Evolutionary conservation across 2,329 filamentous ascomycete genomes (phyloP), one percentile per base, ranked within the genome.

Genomic region (Fusarium equiseti): DNA sequence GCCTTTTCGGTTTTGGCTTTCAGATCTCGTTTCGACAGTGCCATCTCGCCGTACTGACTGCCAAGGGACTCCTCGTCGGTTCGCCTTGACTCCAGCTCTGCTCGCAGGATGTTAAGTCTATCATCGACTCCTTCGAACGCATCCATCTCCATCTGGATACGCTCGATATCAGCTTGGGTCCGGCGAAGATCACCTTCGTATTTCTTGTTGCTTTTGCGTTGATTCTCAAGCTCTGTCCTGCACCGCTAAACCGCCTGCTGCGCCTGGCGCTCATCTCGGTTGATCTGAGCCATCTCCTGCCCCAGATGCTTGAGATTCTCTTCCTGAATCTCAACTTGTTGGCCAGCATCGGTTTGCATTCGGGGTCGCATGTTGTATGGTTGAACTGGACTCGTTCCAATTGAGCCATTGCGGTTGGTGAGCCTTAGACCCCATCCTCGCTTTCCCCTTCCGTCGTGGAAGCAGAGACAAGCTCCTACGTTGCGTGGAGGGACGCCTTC

Each of bases 261-360:
- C 15, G 86, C 81, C 18, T 81, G 79, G 27, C 83, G 81, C 57
- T 84, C 79, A 51, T 86, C 82, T 29, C 82, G 78, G 58, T 87
- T 84, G 8, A 91, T 79, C 3, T 85, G 83, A 5, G 81, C 79
- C 49, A 89, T 78, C 62, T 92, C 88, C 8, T 80, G 77, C 55
- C 86, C 84, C 5, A 92, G 83, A 40, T 89, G 85, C 27, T 84
- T 80, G 5, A 88, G 68, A 6, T 82, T 81, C 27, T 88, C 84
- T 61, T 81, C 81, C 46, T 86, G 83, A 16, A 86, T 79, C 9
- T 78, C 76, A 43, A 95, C 86, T 75, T 93, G 91, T 20, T 87
- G 87, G 60, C 88, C 91, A 27, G 88, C 84, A 76, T 97, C 92
- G 1, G 92, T 91, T 76, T 91, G 91, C 89, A 97, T 97, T n/a